A percentile compares a stretch with the other conserved stretches of the same genome.
Conservation (phyloP, 106 monocot genomes). For the Narthecium ossifragum region DNA sequence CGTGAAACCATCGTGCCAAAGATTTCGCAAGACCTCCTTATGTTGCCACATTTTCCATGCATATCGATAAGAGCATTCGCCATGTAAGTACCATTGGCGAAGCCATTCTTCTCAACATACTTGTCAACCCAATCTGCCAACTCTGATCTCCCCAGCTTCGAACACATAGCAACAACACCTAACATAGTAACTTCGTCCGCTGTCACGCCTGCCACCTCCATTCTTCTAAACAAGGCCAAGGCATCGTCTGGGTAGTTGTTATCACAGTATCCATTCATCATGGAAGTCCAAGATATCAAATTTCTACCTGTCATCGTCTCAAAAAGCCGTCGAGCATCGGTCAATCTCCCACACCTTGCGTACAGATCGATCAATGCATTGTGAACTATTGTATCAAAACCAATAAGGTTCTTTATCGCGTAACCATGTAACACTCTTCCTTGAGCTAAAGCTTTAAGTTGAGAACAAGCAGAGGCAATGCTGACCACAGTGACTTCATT, state of each 20-base stretch:
- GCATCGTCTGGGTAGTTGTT: conserved; percentile 5
- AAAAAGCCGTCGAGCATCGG: conserved; percentile 12
- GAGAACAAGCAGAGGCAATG: conserved; percentile 13
- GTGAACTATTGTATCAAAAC: conserved; percentile 5
- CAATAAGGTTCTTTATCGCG: conserved; percentile 2
- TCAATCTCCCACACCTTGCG: conserved; percentile 9
- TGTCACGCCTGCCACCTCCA: conserved; percentile 2
- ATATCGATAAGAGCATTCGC: conserved; percentile 30
- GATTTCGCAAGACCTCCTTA: conserved; percentile 16
- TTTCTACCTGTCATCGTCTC: conserved; percentile 2
- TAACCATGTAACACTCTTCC: conserved; percentile 18
- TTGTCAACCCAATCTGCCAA: conserved; percentile 11
- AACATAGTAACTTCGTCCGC: conserved; percentile 23
- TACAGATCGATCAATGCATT: conserved; percentile 34
- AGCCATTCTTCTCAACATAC: conserved; percentile 9
- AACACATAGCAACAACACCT: conserved; percentile 15
- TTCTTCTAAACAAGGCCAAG: conserved; percentile 15
- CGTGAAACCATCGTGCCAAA: conserved; percentile 14
- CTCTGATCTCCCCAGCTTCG: conserved; percentile 15
- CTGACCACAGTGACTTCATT: conserved; percentile 11
- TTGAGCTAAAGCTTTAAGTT: conserved; percentile 3
- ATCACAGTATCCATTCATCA: conserved; percentile 19
- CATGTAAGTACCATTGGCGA: not conserved
- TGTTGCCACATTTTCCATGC: conserved; percentile 27
- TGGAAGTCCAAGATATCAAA: conserved; percentile 23